These are phyloP conservation scores for Aureobasidium sp. DNA, from an alignment of 2,329 filamentous ascomycete genomes.

Conservation along the genomic window DNA sequence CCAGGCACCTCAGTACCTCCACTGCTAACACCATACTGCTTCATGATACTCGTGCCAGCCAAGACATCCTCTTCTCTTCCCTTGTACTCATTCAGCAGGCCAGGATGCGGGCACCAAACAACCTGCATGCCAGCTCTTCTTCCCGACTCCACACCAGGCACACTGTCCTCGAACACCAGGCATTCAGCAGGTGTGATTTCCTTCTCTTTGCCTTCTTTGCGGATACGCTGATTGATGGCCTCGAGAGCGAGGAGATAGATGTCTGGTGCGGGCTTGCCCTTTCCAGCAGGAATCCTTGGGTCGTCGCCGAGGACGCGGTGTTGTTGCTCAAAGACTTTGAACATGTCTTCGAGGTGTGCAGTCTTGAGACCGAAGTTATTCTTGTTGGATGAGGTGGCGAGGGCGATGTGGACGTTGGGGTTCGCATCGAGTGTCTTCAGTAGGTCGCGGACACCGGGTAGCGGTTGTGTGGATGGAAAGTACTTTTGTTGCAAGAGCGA, in stretches of 20 bases:
- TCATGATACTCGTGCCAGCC: slow-evolving; percentile 64
- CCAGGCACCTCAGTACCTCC: slow-evolving; percentile 39
- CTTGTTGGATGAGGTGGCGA: slow-evolving; percentile 71
- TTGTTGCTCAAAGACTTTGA: slow-evolving; percentile 53
- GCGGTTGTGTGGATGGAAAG: slow-evolving; percentile 66
- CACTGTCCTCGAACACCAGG: slow-evolving; percentile 94
- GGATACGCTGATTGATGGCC: slow-evolving; percentile 70
- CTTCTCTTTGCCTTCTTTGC: slow-evolving; percentile 47
- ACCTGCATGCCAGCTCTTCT: slow-evolving; percentile 90
- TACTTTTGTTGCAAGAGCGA: slow-evolving; percentile 56
- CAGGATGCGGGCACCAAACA: slow-evolving; percentile 82
- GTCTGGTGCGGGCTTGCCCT: slow-evolving; percentile 92
- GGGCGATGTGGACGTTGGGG: slow-evolving; percentile 64
- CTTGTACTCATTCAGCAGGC: slow-evolving; percentile 64
- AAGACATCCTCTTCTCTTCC: slow-evolving; percentile 74
- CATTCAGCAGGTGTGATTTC: slow-evolving; percentile 75
- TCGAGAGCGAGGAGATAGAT: slow-evolving; percentile 84
- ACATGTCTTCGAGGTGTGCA: slow-evolving; percentile 41
- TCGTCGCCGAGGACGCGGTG: slow-evolving; percentile 83
- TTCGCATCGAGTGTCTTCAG: slow-evolving; percentile 51
- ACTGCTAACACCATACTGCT: slow-evolving; percentile 39
- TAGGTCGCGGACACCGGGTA: slow-evolving; percentile 68
- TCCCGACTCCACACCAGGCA: slow-evolving; percentile 85
- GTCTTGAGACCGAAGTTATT: slow-evolving; percentile 74
- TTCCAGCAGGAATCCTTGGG: slow-evolving; percentile 60